Evolutionary conservation across 176 grass and related monocot species (phyloP).

Genomic region (Triticum timopheevii): DNA sequence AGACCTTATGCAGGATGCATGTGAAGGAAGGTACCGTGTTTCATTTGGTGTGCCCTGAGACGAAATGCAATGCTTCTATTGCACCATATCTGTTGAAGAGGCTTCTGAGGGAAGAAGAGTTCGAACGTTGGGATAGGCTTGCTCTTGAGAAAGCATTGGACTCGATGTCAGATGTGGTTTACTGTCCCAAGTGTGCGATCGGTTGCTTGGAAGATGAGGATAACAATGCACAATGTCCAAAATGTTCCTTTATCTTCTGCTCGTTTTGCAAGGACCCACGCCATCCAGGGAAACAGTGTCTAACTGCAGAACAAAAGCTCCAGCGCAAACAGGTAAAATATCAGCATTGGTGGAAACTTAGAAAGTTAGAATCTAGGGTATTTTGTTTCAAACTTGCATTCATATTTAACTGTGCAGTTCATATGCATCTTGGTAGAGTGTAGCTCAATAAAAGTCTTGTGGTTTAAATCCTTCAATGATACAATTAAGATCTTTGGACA

Average conservation of each 20-base stretch:
- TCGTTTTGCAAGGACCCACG: constrained; percentile 46
- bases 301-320: neutral
- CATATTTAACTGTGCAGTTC: too few relatives aligned
- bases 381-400: too few relatives aligned
- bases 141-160: constrained; percentile 60
- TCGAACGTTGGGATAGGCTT: constrained; percentile 60
- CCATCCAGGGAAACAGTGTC: constrained; percentile 25
- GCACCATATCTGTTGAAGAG: constrained; percentile 45
- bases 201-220: constrained; percentile 59
- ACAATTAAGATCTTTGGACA: too few relatives aligned
- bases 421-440: too few relatives aligned
- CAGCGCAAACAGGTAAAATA: neutral
- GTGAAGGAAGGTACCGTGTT: constrained; percentile 46
- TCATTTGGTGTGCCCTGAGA: constrained; percentile 51
- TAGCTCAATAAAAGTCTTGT: too few relatives aligned
- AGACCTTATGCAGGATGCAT: constrained; percentile 46
- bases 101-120: constrained; percentile 50
- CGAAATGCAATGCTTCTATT: constrained; percentile 46
- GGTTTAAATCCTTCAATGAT: too few relatives aligned
- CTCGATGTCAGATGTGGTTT: constrained; percentile 53
- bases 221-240: constrained; percentile 46
- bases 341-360: neutral
- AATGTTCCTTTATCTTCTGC: constrained; percentile 56
- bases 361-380: too few relatives aligned
- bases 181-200: constrained; percentile 59